A percentile compares a stretch with the other conserved stretches of the same genome.
Evolutionary conservation across 352 stramenopile genomes (phyloP).

Genomic region (Globisporangium rhizosaccharum): DNA sequence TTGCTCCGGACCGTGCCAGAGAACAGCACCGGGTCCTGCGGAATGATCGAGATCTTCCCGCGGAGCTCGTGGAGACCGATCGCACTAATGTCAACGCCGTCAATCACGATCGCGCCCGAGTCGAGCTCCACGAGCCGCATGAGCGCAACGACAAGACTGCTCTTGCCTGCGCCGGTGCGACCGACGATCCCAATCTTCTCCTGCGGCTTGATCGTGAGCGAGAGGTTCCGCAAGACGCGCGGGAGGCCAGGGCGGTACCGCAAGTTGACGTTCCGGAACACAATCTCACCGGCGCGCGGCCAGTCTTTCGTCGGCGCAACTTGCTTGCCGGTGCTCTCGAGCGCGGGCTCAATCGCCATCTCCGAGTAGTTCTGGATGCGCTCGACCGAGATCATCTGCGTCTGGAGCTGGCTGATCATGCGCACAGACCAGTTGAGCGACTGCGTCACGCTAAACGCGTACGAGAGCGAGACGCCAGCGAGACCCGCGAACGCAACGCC

Average conservation of each 20-base stretch:
- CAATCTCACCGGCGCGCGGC: conserved; percentile 60
- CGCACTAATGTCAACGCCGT: conserved; percentile 46
- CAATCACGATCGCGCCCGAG: conserved; percentile 35
- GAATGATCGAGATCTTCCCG: conserved; percentile 82
- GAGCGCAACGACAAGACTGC: conserved; percentile 73
- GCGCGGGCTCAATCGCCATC: conserved; percentile 59
- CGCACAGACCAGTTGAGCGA: conserved; percentile 76
- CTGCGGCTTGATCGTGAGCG: conserved; percentile 51
- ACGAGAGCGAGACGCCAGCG: conserved; percentile 67
- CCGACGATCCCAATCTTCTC: conserved; percentile 72
- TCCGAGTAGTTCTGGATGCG: conserved; percentile 67
- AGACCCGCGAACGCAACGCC: conserved; percentile 47
- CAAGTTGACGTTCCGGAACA: conserved; percentile 79
- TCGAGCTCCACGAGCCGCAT: conserved; percentile 83
- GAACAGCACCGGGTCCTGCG: conserved; percentile 95
- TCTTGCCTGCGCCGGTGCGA: conserved; percentile 76
- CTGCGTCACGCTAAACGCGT: conserved; percentile 73
- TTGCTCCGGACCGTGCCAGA: conserved; percentile 72
- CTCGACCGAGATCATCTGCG: conserved; percentile 74
- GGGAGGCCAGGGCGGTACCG: conserved; percentile 66
- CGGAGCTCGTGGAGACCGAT: conserved; percentile 51
- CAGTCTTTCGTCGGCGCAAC: conserved; percentile 48
- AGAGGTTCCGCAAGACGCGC: conserved; percentile 42
- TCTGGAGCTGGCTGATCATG: conserved; percentile 73
- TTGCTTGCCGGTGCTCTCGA: conserved; percentile 86